Evolutionary conservation across 2,329 filamentous ascomycete genomes (phyloP).

Genomic region (Chrysoporthe puriensis): DNA sequence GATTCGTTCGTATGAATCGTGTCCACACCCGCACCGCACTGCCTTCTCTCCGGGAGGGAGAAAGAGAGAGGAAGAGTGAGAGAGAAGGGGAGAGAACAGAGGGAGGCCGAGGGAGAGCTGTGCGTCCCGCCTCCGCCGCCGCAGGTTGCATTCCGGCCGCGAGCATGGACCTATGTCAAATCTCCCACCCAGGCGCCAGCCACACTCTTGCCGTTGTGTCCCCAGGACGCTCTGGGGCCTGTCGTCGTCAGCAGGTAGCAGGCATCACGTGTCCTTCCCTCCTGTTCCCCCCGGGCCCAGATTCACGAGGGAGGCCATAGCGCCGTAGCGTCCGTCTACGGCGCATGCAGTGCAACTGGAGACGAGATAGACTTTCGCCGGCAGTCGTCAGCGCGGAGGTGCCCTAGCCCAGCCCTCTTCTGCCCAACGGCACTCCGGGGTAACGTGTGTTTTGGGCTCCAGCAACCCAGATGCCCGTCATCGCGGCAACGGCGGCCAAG

Average conservation of each 20-base stretch:
- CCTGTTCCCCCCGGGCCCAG: neutral
- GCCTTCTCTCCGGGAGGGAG: neutral
- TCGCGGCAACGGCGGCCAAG: neutral
- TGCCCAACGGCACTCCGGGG: neutral
- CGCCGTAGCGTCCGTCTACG: neutral
- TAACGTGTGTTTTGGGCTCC: neutral
- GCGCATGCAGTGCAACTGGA: too few species aligned
- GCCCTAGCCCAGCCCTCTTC: too few species aligned
- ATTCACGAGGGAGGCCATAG: neutral
- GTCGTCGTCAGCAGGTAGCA: conserved; percentile 17
- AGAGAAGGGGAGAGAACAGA: neutral
- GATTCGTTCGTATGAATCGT: neutral
- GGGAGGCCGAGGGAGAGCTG: neutral
- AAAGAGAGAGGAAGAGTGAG: neutral
- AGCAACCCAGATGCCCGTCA: neutral
- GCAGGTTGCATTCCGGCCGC: neutral
- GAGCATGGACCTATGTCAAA: too few species aligned
- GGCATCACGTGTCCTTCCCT: neutral
- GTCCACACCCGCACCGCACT: neutral
- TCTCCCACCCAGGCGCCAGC: too few species aligned
- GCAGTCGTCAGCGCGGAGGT: too few species aligned
- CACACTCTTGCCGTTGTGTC: neutral
- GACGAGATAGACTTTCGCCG: too few species aligned
- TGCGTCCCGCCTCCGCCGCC: neutral
- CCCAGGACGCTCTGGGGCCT: neutral